Evolutionary conservation across 176 grass and related monocot genomes (phyloP), one percentile per base, ranked within the genome.

Genomic region (Puya raimondii): DNA sequence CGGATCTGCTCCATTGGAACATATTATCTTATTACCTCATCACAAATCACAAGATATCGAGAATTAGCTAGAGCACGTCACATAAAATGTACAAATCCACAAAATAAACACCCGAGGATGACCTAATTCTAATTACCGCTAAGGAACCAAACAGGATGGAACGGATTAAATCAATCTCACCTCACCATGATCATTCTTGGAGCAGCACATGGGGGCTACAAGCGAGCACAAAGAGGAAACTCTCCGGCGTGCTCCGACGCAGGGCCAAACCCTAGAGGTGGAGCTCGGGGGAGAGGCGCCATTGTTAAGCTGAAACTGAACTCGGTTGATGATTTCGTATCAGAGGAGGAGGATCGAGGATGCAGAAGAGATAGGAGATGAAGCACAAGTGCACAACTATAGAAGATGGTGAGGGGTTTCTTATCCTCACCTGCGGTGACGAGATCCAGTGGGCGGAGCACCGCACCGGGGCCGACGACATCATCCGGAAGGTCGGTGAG

Each of bases 131-230:
- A 63, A 25, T 51, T 42, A 15, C 20, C 20, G 64, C 12, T 47
- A 23, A 68, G 50, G 63, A 26, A 12, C 25, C n/a, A 16, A 18
- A 56, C 12, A 42, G 50, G 29, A 56, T 70, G 69, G 33, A 42
- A 42, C 4, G 33, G 33, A 68, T 21, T 4, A 52, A 16, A 68
- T 18, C 51, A 54, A 73, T 68, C 47, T 72, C 23, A 84, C 82
- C 70, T 84, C 71, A 20, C 14, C 3, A 17, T 64, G 53, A 64
- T 79, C 71, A 16, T 66, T 57, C 42, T 53, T 11, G 68, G 71
- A 84, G 56, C 76, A 70, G 12, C 71, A 13, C 65, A 42, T 70
- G 12, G 63, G 5, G 16, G 63, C 51, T 16, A 64, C n/a, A 12
- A 52, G 1, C 22, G 22, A 50, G 2, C 56, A 25, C 70, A 20